These are phyloP conservation scores for Proliferodiscus dingleyae DNA, from an alignment of 2,329 filamentous ascomycete species.

Conservation along the genomic window DNA sequence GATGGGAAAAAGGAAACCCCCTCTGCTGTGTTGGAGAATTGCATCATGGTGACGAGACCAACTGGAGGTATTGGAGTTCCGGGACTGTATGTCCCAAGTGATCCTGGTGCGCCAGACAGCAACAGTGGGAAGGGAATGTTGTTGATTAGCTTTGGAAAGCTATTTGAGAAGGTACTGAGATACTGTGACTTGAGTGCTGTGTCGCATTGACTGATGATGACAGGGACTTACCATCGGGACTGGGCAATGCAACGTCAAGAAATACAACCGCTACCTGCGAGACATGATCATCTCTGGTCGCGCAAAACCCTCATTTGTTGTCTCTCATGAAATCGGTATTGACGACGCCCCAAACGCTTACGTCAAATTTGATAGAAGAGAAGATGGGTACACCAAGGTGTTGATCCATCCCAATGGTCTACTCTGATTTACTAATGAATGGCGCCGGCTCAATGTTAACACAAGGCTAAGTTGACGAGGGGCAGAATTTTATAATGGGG, in stretches of 20 bases:
- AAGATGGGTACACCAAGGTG: slow-evolving; percentile 65
- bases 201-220: no score
- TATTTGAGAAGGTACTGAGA: slow-evolving; percentile 64
- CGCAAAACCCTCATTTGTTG: slow-evolving; percentile 62
- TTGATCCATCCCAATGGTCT: slow-evolving; percentile 60
- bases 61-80: slow-evolving; percentile 30
- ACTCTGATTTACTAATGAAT: background rate
- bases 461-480: no score
- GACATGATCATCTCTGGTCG: slow-evolving; percentile 61
- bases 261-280: slow-evolving; percentile 61
- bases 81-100: slow-evolving; percentile 36
- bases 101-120: slow-evolving; percentile 59
- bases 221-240: slow-evolving; percentile 55
- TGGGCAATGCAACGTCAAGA: slow-evolving; percentile 64
- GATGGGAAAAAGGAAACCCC: slow-evolving; percentile 55
- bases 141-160: slow-evolving; percentile 59
- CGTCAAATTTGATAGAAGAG: slow-evolving; percentile 60
- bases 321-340: slow-evolving; percentile 59
- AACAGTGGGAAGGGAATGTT: slow-evolving; percentile 59
- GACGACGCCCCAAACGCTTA: slow-evolving; percentile 58
- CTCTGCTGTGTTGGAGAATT: slow-evolving; percentile 41
- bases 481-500: no score
- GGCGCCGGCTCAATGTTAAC: no score
- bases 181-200: no score
- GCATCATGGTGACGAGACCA: slow-evolving; percentile 25